Evolutionary conservation across 2,329 filamentous ascomycete genomes (phyloP), one percentile per base, ranked within the genome.

Genomic region (Clonostachys rhizophaga): DNA sequence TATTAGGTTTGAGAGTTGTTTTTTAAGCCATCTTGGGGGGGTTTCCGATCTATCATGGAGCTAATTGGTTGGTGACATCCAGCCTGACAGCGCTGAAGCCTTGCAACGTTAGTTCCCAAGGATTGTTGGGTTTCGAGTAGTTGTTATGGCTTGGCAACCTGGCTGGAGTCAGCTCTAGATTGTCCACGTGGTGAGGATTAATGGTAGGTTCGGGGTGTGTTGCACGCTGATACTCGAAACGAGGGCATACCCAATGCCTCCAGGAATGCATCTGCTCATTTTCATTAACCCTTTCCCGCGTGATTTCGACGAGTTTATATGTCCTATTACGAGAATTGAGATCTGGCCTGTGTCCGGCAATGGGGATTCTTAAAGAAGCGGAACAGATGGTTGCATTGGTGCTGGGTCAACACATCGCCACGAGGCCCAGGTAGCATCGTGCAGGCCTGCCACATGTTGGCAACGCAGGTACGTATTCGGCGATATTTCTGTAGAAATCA

Each of bases 241-340:
- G 11, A 83, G 47, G 4, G 72, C 74, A 55, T 16, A 16, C 16
- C 2, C 16, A 16, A 49, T 82, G 33, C 79, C 79, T 13, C 78
- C 79, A 2, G 79, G 76, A 7, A 78, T 75, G 56, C 79, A 81
- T 13, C 79, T 82, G 47, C 20, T 13, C 20, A n/a, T 17, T n/a
- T 10, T n/a, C 35, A 12, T 42, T 54, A 18, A 51, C 34, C 33
- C 9, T 34, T 33, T 14, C 16, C 43, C 43, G 10, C 17, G 5
- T 13, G 34, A 41, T 45, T 20, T 42, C 43, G 41, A 24, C 30
- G 30, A 14, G 20, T 17, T 18, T 8, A 49, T 64, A 17, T 59
- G 77, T 73, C 75, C 74, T 24, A 74, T 78, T 50, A 78, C 74
- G 33, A 78, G 65, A 13, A 76, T 74, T 6, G 64, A 67, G 52